Evolutionary conservation across 1,284 basidiomycete genomes (phyloP).

Genomic region (Phenoliferia sp.): DNA sequence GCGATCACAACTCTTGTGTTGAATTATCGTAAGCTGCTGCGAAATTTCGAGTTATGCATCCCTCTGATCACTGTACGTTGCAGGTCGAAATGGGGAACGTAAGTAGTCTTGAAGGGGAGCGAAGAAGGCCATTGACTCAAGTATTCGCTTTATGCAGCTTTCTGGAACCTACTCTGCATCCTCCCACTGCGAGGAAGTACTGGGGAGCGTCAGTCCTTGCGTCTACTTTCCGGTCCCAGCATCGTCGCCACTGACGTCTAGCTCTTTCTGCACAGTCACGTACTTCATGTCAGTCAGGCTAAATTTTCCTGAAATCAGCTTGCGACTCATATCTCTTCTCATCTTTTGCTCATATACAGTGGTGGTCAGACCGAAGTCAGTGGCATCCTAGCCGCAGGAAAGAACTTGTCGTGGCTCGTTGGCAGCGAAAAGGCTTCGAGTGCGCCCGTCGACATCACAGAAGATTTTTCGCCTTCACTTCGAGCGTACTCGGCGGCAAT

Average conservation of each 20-base stretch:
- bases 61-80: not conserved
- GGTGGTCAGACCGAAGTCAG: slow-evolving; percentile 1
- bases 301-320: not conserved
- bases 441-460: not conserved
- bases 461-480: slow-evolving; percentile 4
- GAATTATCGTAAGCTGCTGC: not conserved
- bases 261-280: not conserved
- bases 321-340: not conserved
- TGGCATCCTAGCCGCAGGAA: not conserved
- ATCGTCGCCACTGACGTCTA: not conserved
- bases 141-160: too few species aligned
- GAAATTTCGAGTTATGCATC: not conserved
- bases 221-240: not conserved
- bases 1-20: not conserved
- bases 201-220: not conserved
- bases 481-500: not conserved
- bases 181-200: not conserved
- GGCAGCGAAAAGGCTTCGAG: not conserved
- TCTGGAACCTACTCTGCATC: not conserved
- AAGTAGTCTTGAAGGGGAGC: too few species aligned
- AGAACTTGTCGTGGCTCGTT: not conserved
- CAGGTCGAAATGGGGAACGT: not conserved
- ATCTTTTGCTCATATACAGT: not conserved
- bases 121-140: too few species aligned
- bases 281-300: not conserved